phyloP scores from a whole-genome alignment of 345 rosid genomes.

The Pugionium cornutum region DNA sequence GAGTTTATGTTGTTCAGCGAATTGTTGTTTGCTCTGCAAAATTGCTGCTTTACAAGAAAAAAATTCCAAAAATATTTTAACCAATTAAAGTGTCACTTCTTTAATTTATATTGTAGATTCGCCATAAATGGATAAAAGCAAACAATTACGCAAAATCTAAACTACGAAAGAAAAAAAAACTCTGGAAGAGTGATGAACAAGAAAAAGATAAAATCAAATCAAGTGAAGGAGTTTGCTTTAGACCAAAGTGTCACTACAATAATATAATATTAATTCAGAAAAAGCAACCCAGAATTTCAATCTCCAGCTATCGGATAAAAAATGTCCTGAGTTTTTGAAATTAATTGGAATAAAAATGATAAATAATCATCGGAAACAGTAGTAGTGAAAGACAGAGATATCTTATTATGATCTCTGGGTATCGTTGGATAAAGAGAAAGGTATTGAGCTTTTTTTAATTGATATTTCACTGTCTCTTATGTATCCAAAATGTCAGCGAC shows the following conservation, averaged over 20 bases:
- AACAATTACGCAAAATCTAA: slow-evolving; percentile 10
- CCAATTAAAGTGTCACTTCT: not conserved
- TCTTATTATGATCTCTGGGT: slow-evolving; percentile 35
- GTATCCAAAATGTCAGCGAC: slow-evolving; percentile 41
- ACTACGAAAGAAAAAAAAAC: not conserved
- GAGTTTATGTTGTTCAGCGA: slow-evolving; percentile 36
- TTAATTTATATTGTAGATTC: not conserved
- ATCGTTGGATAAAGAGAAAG: slow-evolving; percentile 55
- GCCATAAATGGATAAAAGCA: slow-evolving; percentile 20
- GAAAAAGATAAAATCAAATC: slow-evolving; percentile 40
- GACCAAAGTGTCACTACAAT: slow-evolving; percentile 31
- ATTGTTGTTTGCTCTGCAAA: slow-evolving; percentile 53
- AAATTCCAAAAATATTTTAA: not conserved
- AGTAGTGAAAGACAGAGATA: slow-evolving; percentile 10
- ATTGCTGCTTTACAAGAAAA: slow-evolving; percentile 53
- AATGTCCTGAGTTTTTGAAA: not conserved
- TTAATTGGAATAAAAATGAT: not conserved
- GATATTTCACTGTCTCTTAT: slow-evolving; percentile 37
- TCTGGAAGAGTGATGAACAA: slow-evolving; percentile 32
- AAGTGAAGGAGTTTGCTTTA: slow-evolving; percentile 35
- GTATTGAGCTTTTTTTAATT: slow-evolving; percentile 36
- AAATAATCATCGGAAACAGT: slow-evolving; percentile 32
- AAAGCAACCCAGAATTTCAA: slow-evolving; percentile 8
- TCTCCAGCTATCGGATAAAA: not conserved
- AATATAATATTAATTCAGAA: not conserved